Conservation (phyloP, 345 rosid genomes). For the Populus nigra region DNA sequence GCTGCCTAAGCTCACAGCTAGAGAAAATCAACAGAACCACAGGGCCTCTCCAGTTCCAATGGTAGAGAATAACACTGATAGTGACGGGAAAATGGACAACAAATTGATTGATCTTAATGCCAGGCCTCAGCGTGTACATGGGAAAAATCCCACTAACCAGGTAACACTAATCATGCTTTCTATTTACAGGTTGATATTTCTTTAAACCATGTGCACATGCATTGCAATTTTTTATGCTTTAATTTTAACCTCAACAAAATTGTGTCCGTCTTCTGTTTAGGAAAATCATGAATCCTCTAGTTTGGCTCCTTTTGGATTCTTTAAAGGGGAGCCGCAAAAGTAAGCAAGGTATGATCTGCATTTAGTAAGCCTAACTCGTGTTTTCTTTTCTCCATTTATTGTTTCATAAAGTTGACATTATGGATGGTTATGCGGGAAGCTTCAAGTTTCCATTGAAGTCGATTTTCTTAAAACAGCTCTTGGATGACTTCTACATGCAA, state of each 20-base stretch:
- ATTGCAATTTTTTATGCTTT: not conserved
- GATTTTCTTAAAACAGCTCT: not conserved
- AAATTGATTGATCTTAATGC: constrained; percentile 68
- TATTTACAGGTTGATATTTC: not conserved
- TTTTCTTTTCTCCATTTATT: not conserved
- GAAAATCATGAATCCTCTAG: constrained; percentile 51
- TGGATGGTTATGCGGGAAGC: not conserved
- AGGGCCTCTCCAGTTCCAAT: constrained; percentile 27
- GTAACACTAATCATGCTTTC: constrained; percentile 28
- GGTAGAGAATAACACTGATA: constrained; percentile 37
- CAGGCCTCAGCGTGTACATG: constrained; percentile 57
- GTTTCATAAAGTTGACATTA: not conserved
- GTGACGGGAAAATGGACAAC: constrained; percentile 47
- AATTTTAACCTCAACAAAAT: not conserved
- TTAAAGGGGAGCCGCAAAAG: constrained; percentile 57
- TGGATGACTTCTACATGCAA: not conserved
- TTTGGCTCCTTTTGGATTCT: constrained; percentile 59
- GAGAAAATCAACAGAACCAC: constrained; percentile 52
- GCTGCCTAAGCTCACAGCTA: constrained; percentile 18
- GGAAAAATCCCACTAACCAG: constrained; percentile 50
- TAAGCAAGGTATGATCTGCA: constrained; percentile 41
- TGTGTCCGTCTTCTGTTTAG: constrained; percentile 10
- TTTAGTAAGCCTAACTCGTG: not conserved
- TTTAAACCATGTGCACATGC: not conserved
- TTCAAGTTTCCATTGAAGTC: not conserved